Conservation (phyloP, 352 stramenopile species). For the Aphanomyces stellatus region DNA sequence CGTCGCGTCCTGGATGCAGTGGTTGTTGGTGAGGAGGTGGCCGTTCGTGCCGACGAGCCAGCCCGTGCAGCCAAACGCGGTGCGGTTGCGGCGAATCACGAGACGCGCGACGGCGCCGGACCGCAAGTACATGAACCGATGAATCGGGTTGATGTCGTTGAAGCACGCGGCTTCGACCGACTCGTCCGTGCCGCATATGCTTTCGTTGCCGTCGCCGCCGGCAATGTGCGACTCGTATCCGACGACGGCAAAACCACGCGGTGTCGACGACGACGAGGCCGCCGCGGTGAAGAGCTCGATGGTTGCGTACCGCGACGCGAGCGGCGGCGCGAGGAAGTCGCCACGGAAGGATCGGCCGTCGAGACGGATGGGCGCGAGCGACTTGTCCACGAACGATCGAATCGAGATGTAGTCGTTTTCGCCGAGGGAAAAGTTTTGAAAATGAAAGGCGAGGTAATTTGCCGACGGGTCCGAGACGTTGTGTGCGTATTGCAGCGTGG, state of each 20-base stretch:
- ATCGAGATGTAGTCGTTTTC: not conserved
- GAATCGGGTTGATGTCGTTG: constrained; percentile 15
- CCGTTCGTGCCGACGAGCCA: constrained; percentile 51
- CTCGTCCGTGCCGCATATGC: constrained; percentile 49
- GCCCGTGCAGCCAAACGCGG: constrained; percentile 33
- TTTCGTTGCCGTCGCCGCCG: not conserved
- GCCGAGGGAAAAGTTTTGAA: constrained; percentile 6
- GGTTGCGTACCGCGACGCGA: not conserved
- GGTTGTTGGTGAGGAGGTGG: constrained; percentile 64
- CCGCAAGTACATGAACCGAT: constrained; percentile 16
- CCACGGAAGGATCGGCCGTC: not conserved
- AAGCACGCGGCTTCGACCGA: constrained; percentile 55
- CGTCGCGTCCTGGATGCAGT: constrained; percentile 39
- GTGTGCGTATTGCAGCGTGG: not conserved
- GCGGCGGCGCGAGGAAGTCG: not conserved
- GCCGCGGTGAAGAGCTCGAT: constrained; percentile 11
- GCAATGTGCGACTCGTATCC: not conserved
- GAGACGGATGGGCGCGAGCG: not conserved
- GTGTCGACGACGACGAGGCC: not conserved
- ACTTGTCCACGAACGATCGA: not conserved
- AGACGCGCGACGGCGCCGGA: constrained; percentile 42
- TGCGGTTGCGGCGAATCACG: constrained; percentile 24
- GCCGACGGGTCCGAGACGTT: not conserved
- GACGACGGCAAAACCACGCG: not conserved
- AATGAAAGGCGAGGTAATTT: not conserved